Evolutionary conservation across 805 yeast genomes (phyloP), one percentile per base, ranked within the genome.

Genomic region (Brettanomyces naardenensis): DNA sequence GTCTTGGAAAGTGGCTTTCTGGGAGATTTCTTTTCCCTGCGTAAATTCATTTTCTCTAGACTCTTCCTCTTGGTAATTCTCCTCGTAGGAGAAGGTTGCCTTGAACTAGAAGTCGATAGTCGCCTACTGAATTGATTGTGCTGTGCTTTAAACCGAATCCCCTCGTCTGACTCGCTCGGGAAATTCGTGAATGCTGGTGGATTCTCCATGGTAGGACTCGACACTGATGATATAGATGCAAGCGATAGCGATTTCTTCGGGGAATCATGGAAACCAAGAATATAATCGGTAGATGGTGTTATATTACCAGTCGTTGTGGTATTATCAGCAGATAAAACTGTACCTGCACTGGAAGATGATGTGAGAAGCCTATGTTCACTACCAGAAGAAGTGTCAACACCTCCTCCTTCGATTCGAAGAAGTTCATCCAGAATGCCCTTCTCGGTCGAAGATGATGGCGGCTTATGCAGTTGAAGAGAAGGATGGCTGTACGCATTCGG

Each of bases 1-100:
- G 48, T 37, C 5, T 51, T 45, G 10, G 51, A 40, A 13, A 48
- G 38, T 7, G 47, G 36, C 37, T 51, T 51, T 27, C 43, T 43
- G 18, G 33, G 10, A 17, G 33, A 13, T 19, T 30, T 30, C 19
- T 30, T 6, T 21, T 23, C 11, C 10, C 26, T 7, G 11, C 7
- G 7, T 9, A 7, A 9, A 11, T 7, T 23, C 26, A 23, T 23
- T 23, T 23, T 23, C 7, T 23, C 26, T 11, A 23, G 7, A 23
- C 26, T 23, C 7, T 23, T 23, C 26, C 26, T 23, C 11, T 23
- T 23, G 11, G 26, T 9, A 23, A 23, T 7, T 9, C 26, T 7
- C 11, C 26, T 23, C 11, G 26, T 9, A 23, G 26, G 26, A 9
- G 26, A 23, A 7, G 26, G 11, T 9, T 7, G 7, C 26, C 7